Evolutionary conservation across 768 basidiomycete species (phyloP), one percentile per base, ranked within the genome.

Genomic region (Xanthoconium stramineum): DNA sequence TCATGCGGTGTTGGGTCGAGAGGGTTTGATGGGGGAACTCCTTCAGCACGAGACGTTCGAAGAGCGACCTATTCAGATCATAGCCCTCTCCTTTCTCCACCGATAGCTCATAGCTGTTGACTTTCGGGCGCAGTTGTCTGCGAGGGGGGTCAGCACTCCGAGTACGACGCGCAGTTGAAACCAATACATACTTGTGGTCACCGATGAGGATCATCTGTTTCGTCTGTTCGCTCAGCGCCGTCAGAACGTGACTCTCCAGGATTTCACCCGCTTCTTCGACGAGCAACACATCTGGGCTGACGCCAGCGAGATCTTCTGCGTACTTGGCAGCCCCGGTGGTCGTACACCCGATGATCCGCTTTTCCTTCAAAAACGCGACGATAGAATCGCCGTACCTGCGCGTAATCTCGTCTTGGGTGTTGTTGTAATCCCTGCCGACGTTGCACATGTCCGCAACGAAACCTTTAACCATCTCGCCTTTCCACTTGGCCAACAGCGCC

Each of bases 251-350:
- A 54, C 83, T 83, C 65, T 88, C 85, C 14, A 89, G 61, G 38
- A 88, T 88, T 61, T 89, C 86, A 6, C 87, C 87, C 0, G 87
- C 87, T 68, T 89, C 87, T 64, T 89, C 87, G 2, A 88, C 84
- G 1, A 89, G 70, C 6, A 89, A 67, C 0, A 88, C 77, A 13
- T 78, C 73, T 0, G 84, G 82, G 4, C 70, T 65, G 9, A 75
- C 78, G 0, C 72, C 75, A 6, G 74, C 76, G 24, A 89, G 78
- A 35, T 72, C 72, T 5, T 73, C 68, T 0, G 71, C 68, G 59
- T 84, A 86, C 64, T 83, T 88, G 0, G 87, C 86, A 0, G 86
- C 86, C 3, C 76, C 85, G 0, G 86, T 87, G 0, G 86, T 88
- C 0, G 87, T 89, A 54, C 86, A 88, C 0, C 79, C 86, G 6